Conservation (phyloP, 2,329 filamentous ascomycete genomes). For the Alternaria triticina region DNA sequence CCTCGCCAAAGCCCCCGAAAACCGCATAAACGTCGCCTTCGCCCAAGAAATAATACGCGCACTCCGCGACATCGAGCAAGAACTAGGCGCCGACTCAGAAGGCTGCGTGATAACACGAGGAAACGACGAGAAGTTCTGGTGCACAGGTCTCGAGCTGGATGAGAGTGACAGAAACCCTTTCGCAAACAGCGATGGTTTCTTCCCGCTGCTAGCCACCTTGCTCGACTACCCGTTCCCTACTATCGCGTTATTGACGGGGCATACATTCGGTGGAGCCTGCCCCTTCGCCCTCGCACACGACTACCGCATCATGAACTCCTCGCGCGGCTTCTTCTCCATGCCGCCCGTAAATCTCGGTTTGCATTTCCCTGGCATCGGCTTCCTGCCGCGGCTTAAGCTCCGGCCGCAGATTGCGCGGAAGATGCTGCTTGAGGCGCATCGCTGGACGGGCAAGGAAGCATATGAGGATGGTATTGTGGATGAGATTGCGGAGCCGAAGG, state of each 20-base stretch:
- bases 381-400: conserved; percentile 60
- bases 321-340: conserved; percentile 45
- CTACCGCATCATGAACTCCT: conserved; percentile 52
- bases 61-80: conserved; percentile 55
- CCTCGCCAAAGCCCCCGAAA: conserved; percentile 62
- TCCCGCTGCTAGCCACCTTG: conserved; percentile 58
- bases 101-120: conserved; percentile 62
- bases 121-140: conserved; percentile 60
- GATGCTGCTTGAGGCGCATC: conserved; percentile 63
- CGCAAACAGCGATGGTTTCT: conserved; percentile 65
- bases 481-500: conserved; percentile 54
- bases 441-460: conserved; percentile 61
- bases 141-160: conserved; percentile 58
- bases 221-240: conserved; percentile 59
- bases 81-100: conserved; percentile 56
- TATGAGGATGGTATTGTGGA: conserved; percentile 62
- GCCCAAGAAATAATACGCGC: conserved; percentile 61
- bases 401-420: conserved; percentile 59
- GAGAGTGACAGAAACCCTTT: conserved; percentile 57
- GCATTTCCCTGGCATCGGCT: conserved; percentile 63
- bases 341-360: conserved; percentile 63
- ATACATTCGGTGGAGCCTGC: conserved; percentile 58
- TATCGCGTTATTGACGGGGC: conserved; percentile 56
- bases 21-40: conserved; percentile 58
- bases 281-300: conserved; percentile 57